These are phyloP conservation scores for Schizophyllum amplum DNA, from an alignment of 1,284 basidiomycete species.

Conservation along the genomic window DNA sequence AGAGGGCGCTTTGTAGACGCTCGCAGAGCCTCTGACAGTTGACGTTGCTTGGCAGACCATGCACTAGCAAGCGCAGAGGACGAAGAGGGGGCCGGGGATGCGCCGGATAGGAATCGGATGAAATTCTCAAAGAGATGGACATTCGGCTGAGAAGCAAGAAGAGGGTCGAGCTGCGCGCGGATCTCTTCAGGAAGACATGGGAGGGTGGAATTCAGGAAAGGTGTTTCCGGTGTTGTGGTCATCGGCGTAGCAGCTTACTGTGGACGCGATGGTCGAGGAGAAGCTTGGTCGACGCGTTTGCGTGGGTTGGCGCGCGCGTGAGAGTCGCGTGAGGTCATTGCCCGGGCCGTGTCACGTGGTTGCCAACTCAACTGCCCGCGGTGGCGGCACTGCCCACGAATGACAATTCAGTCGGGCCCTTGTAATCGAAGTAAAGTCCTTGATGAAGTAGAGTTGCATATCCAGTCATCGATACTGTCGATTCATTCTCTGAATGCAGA, in stretches of 20 bases:
- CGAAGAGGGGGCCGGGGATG: neutral
- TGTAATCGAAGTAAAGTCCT: too few species aligned
- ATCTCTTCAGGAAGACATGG: neutral
- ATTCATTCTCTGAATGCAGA: too few species aligned
- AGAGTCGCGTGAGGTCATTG: neutral
- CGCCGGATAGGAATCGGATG: neutral
- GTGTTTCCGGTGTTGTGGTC: neutral
- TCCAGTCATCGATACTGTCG: too few species aligned
- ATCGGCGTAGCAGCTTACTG: neutral
- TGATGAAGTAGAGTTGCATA: too few species aligned
- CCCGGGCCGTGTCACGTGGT: neutral
- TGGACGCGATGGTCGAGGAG: too few species aligned
- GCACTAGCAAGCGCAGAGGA: neutral
- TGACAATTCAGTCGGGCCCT: too few species aligned
- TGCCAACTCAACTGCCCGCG: neutral
- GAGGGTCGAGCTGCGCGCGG: neutral
- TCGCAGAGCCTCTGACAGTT: constrained; percentile 10
- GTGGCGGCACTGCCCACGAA: too few species aligned
- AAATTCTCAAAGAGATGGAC: neutral
- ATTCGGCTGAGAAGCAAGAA: neutral
- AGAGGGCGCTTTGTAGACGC: constrained; percentile 6
- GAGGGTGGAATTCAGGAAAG: neutral
- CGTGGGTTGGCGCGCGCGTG: neutral
- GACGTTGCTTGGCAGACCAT: constrained; percentile 9
- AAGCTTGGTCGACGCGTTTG: neutral